Base-by-base conservation (phyloP, 768 basidiomycete genomes). In the Lactarius sanguifluus region DNA sequence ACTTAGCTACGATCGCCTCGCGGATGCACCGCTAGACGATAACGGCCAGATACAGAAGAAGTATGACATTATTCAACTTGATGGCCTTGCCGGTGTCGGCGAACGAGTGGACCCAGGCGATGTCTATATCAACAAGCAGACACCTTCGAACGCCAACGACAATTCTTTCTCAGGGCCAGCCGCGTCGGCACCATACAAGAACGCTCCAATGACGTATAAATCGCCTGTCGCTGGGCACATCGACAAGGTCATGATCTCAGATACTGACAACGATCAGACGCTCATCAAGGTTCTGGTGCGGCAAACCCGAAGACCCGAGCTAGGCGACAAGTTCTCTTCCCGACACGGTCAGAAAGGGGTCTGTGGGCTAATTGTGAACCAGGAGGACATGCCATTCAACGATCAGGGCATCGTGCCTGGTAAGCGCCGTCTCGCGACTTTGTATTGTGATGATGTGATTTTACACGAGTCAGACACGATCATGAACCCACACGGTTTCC, bases 401-500 rank as follows among this genome's bases (percentile, higher is more conserved):
- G 96, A 98, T 78, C 91, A 94, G 76, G 97, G 97, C 28, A 95
- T 98, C 71, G 88, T 85, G 73, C 96, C 94, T 57, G 92, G 92
- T 91, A 77, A 67, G 82, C 76, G 52, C 65, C 43, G 23, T 8
- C 30, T 66, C 62, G 52, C 10, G 20, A 30, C 23, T 15, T 40
- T 52, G 32, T 28, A 16, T 2, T 15, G 5, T 18, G 36, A 41
- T 59, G 52, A 76, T 57, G 64, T 66, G 58, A 71, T 59, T 65
- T 59, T 28, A 52, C 64, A 36, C 60, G n/a, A 45, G 55, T 38
- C 78, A 90, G 96, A 99, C 77, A 94, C 96, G 20, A 97, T 99
- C 80, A 98, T 99, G 96, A 99, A 99, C 76, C 97, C 97, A 3
- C 97, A 99, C 78, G 97, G 97, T 73, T 98, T 99, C 83, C 97